These are phyloP conservation scores for Botrytis pseudocinerea DNA, from an alignment of 2,329 filamentous ascomycete genomes.

Conservation along the genomic window DNA sequence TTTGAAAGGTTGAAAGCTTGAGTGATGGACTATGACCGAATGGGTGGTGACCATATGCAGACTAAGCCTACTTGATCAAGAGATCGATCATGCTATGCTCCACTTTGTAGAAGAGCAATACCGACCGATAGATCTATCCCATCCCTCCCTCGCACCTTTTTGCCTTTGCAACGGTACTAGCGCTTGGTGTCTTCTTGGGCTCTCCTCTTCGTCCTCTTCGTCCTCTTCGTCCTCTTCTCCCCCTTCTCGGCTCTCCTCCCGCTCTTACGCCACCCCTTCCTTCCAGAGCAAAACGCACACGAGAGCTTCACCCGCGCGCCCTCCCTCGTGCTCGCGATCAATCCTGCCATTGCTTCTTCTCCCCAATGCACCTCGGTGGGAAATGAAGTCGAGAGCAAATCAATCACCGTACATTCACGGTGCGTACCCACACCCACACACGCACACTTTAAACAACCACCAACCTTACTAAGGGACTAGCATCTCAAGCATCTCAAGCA, in stretches of 20 bases:
- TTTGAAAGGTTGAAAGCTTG: background rate
- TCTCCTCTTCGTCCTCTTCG: too few species aligned
- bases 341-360: too few species aligned
- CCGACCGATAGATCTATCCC: background rate
- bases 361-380: too few species aligned
- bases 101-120: constrained; percentile 3
- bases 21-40: background rate
- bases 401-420: background rate
- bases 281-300: too few species aligned
- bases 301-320: too few species aligned
- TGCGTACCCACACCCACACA: background rate
- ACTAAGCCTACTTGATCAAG: background rate
- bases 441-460: background rate
- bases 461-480: background rate
- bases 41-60: background rate
- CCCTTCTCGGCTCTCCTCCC: background rate
- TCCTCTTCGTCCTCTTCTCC: too few species aligned
- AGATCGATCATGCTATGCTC: background rate
- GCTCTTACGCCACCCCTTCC: background rate
- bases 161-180: background rate
- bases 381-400: too few species aligned
- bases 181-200: background rate
- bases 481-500: background rate
- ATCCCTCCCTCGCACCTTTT: background rate
- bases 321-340: background rate